Conservation (phyloP, 345 rosid species). For the Bruguiera sexangula region DNA sequence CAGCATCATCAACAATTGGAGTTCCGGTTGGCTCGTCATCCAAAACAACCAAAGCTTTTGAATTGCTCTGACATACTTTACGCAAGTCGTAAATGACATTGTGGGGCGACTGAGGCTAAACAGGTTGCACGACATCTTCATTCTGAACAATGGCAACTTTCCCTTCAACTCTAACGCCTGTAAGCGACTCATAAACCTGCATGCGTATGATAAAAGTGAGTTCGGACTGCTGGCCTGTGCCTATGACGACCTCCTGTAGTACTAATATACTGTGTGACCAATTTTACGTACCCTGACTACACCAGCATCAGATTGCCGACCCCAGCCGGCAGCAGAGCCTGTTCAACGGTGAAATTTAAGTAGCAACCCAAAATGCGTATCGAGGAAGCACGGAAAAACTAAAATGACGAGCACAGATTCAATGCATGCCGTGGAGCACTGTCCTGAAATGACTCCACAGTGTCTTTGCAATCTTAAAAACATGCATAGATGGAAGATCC, state of each 20-base stretch:
- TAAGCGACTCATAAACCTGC: slow-evolving; percentile 83
- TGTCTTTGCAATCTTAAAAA: no score
- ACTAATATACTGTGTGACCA: neutral
- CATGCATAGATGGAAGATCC: neutral
- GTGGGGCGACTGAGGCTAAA: slow-evolving; percentile 79
- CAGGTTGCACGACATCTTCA: slow-evolving; percentile 57
- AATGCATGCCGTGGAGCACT: no score
- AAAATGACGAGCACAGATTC: neutral
- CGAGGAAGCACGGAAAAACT: neutral
- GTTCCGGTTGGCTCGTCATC: slow-evolving; percentile 99
- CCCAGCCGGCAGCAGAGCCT: slow-evolving; percentile 99
- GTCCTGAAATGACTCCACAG: no score
- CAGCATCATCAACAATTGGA: slow-evolving; percentile 88
- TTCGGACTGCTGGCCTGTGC: slow-evolving; percentile 3
- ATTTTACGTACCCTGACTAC: slow-evolving; percentile 73
- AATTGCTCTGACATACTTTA: slow-evolving; percentile 51
- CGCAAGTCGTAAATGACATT: slow-evolving; percentile 67
- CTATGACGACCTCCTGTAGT: neutral
- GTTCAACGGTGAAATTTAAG: slow-evolving; percentile 20
- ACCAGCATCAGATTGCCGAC: slow-evolving; percentile 87
- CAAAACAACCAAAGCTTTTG: slow-evolving; percentile 80
- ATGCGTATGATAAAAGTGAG: neutral
- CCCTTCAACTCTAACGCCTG: slow-evolving; percentile 84
- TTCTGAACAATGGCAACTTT: slow-evolving; percentile 64
- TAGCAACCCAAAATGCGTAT: no score